Percentiles rank a stretch among this genome's conserved stretches.
phyloP scores from a whole-genome alignment of 2,329 filamentous ascomycete genomes.

The Hypoxylon sp. region DNA sequence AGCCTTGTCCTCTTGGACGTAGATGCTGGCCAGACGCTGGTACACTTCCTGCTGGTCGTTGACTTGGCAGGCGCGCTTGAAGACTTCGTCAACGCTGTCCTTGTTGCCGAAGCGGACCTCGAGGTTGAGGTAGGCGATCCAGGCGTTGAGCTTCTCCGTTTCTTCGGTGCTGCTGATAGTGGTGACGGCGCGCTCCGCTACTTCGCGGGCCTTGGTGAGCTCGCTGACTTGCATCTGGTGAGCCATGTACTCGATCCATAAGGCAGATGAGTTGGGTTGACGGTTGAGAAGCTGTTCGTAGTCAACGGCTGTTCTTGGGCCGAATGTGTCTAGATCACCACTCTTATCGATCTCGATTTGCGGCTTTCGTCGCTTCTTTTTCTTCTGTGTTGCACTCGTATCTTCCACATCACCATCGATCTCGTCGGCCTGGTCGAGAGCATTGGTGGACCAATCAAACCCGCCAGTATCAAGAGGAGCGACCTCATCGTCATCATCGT shows the following conservation, averaged over 20 bases:
- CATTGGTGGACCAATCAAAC: slow-evolving; percentile 88
- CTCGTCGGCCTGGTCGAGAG: slow-evolving; percentile 65
- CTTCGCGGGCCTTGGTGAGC: slow-evolving; percentile 85
- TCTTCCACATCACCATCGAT: slow-evolving; percentile 64
- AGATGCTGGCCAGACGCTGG: slow-evolving; percentile 91
- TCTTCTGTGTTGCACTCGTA: slow-evolving; percentile 61
- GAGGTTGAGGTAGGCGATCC: slow-evolving; percentile 93
- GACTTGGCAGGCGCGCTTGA: slow-evolving; percentile 92
- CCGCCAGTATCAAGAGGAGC: slow-evolving; percentile 77
- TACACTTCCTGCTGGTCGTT: slow-evolving; percentile 93
- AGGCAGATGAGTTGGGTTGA: slow-evolving; percentile 89
- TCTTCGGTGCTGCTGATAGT: slow-evolving; percentile 93
- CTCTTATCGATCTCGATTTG: slow-evolving; percentile 89
- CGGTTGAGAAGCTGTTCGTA: slow-evolving; percentile 93
- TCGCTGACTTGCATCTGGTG: slow-evolving; percentile 95
- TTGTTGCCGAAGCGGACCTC: slow-evolving; percentile 91
- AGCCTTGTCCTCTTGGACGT: slow-evolving; percentile 89
- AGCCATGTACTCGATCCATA: slow-evolving; percentile 99
- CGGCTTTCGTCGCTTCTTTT: slow-evolving; percentile 80
- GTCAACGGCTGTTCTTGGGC: slow-evolving; percentile 89
- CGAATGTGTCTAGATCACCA: slow-evolving; percentile 88
- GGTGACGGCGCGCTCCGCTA: slow-evolving; percentile 89
- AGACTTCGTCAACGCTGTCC: slow-evolving; percentile 83
- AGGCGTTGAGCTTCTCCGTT: slow-evolving; percentile 92
- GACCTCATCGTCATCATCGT: slow-evolving; percentile 52